Evolutionary conservation across 2,329 filamentous ascomycete species (phyloP), one percentile per base, ranked within the genome.

Genomic region (Pseudogymnoascus sp.): DNA sequence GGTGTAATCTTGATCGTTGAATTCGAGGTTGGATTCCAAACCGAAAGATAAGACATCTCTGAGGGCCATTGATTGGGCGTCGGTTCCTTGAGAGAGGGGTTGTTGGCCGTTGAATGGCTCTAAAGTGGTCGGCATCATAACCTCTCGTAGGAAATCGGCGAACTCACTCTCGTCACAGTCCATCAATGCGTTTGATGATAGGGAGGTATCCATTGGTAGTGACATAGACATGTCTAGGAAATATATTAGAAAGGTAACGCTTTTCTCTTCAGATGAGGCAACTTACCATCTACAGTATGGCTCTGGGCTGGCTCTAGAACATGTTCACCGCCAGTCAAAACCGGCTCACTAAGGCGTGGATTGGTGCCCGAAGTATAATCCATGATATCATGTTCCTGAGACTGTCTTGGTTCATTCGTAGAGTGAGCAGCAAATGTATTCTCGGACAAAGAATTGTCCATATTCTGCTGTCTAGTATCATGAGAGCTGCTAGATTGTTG

Each of bases 21-120:
- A 60, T 7, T 68, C 65, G 11, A 68, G 28, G 26, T 47, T 65
- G 3, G 61, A 63, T 7, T 68, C 67, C 23, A 68, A 50, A 6
- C 67, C 65, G 50, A 67, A 68, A 33, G 61, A 44, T 40, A 68
- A 66, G 13, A 68, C 40, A 61, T 68, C 65, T 50, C 65, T 40
- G 26, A 15, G 35, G 28, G 40, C 19, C 17, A 44, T 21, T 44
- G 40, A 44, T 10, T 44, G 40, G 40, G 40, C 40, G 40, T 44
- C 40, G 10, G 40, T 44, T 21, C 40, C 40, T 13, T 44, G 40
- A 19, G 62, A 63, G 50, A 31, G 19, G 36, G 13, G 28, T 26
- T 31, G 57, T 60, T 62, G 62, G 35, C 50, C 50, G 6, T 44
- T 44, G n/a, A 59, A 35, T 28, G 26, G 33, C 50, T 59, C 50